These are phyloP conservation scores for Oryza coarctata DNA, from an alignment of 176 grass and related monocot genomes.

Conservation along the genomic window DNA sequence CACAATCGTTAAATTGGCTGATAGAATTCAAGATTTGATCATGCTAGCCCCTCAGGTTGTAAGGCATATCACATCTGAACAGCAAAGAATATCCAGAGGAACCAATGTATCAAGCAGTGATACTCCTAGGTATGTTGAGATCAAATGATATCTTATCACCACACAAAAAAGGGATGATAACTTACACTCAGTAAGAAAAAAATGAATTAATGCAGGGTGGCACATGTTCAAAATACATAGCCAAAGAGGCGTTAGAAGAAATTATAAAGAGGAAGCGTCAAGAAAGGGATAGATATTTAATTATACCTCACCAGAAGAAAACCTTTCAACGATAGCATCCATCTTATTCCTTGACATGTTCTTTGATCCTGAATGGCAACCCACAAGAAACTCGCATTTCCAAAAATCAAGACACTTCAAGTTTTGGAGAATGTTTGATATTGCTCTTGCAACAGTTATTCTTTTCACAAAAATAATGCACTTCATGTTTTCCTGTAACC, in stretches of 20 bases:
- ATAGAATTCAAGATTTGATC: neutral
- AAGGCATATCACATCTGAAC: neutral
- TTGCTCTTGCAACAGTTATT: slow-evolving; percentile 65
- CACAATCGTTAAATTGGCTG: neutral
- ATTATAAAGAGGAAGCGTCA: slow-evolving; percentile 12
- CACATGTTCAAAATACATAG: slow-evolving; percentile 10
- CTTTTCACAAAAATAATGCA: slow-evolving; percentile 99
- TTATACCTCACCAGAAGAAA: slow-evolving; percentile 79
- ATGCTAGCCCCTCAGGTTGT: slow-evolving; percentile 1
- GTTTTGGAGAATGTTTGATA: slow-evolving; percentile 63
- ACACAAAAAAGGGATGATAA: neutral
- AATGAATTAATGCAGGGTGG: neutral
- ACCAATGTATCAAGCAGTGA: neutral
- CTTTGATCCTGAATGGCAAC: slow-evolving; percentile 62
- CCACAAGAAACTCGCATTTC: slow-evolving; percentile 92
- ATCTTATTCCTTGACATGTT: slow-evolving; percentile 86
- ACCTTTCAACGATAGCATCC: slow-evolving; percentile 79
- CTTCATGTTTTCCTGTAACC: slow-evolving; percentile 66
- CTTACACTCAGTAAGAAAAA: neutral
- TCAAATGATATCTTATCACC: neutral
- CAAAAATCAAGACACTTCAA: slow-evolving; percentile 73
- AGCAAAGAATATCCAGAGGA: neutral
- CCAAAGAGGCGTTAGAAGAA: slow-evolving; percentile 5
- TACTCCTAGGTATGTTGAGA: neutral
- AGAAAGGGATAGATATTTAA: slow-evolving; percentile 24